Conservation (phyloP, 2,329 filamentous ascomycete genomes). For the Aspergillus brasiliensis region DNA sequence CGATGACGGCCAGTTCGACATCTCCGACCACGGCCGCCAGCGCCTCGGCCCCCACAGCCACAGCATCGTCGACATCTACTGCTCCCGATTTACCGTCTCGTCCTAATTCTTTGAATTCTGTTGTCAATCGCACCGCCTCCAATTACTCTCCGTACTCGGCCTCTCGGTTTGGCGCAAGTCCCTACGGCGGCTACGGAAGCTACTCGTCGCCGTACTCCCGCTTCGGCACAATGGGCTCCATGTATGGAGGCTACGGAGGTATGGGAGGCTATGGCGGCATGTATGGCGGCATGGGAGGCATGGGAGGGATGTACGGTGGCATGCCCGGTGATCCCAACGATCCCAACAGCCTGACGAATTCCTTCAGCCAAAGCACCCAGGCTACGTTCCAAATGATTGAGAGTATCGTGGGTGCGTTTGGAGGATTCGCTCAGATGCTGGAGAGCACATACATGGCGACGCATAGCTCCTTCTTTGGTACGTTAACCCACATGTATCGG, state of each 20-base stretch:
- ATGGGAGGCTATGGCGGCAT: slow-evolving; percentile 51
- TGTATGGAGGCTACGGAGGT: slow-evolving; percentile 35
- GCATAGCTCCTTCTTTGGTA: slow-evolving; percentile 97
- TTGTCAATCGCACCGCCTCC: slow-evolving; percentile 86
- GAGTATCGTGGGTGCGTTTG: slow-evolving; percentile 93
- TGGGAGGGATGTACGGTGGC: slow-evolving; percentile 52
- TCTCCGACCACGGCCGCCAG: slow-evolving; percentile 36
- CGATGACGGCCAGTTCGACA: slow-evolving; percentile 38
- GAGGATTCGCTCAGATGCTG: slow-evolving; percentile 97
- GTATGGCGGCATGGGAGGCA: slow-evolving; percentile 52
- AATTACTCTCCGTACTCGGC: slow-evolving; percentile 70
- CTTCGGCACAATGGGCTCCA: slow-evolving; percentile 51
- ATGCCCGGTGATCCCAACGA: slow-evolving; percentile 73
- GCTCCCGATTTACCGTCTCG: slow-evolving; percentile 76
- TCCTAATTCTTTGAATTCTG: slow-evolving; percentile 73
- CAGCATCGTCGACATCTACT: slow-evolving; percentile 48
- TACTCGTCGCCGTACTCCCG: slow-evolving; percentile 61
- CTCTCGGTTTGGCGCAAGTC: slow-evolving; percentile 58
- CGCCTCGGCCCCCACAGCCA: slow-evolving; percentile 45
- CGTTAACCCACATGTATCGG: slow-evolving; percentile 35
- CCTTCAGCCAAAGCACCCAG: slow-evolving; percentile 91
- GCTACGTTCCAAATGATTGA: slow-evolving; percentile 98
- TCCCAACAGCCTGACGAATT: slow-evolving; percentile 90
- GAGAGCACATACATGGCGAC: slow-evolving; percentile 99
- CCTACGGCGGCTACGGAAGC: slow-evolving; percentile 52